These are phyloP conservation scores for Kodamaea ohmeri DNA, from an alignment of 1,139 yeast genomes.

Conservation along the genomic window DNA sequence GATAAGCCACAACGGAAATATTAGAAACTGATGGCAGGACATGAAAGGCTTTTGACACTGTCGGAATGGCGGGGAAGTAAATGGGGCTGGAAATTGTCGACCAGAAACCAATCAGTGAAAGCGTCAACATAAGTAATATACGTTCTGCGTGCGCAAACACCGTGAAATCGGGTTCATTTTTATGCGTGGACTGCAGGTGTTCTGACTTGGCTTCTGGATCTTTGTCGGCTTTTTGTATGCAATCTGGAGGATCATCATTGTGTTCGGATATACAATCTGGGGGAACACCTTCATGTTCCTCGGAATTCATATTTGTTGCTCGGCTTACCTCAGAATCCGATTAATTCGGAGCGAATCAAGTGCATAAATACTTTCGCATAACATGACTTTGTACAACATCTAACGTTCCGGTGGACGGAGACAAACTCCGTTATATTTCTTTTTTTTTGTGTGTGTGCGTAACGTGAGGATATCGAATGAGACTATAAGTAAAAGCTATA, in stretches of 20 bases:
- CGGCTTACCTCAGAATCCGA: background rate
- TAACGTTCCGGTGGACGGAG: too few species aligned
- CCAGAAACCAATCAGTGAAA: constrained; percentile 39
- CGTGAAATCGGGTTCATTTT: constrained; percentile 14
- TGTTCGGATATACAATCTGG: background rate
- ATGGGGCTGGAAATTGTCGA: constrained; percentile 40
- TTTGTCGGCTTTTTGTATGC: background rate
- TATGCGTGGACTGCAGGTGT: background rate
- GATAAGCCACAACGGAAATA: constrained; percentile 38
- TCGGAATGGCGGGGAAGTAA: constrained; percentile 42
- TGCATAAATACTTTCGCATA: too few species aligned
- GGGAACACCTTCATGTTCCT: background rate
- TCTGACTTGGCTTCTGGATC: background rate
- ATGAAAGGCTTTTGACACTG: constrained; percentile 27
- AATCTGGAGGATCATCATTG: background rate
- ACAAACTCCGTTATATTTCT: background rate
- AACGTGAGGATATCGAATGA: background rate
- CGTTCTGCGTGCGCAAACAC: constrained; percentile 16
- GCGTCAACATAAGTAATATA: constrained; percentile 21
- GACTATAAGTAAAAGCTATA: too few species aligned
- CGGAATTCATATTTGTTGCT: background rate
- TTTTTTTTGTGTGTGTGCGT: background rate
- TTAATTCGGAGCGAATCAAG: background rate
- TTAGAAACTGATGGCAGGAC: constrained; percentile 27
- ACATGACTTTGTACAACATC: too few species aligned